phyloP scores from a whole-genome alignment of 192 early-diverging fungal species.

The Gaertneriomyces semiglobifer region DNA sequence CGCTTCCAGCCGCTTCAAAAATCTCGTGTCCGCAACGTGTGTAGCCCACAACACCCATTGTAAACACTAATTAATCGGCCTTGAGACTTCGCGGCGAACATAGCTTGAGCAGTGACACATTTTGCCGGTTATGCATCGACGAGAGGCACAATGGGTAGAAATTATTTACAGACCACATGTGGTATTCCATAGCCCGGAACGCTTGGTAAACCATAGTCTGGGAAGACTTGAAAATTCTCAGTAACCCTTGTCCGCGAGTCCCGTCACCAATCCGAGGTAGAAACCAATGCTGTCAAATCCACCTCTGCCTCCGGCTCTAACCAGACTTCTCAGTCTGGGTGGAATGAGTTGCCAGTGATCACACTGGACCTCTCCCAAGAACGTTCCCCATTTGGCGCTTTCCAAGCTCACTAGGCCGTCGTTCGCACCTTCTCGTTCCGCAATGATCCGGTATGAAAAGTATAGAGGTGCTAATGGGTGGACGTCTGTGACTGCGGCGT shows the following conservation, averaged over 20 bases:
- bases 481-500: slow-evolving; percentile 56
- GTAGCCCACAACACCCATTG: too few species aligned
- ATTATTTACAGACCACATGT: too few species aligned
- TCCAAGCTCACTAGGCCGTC: slow-evolving; percentile 85
- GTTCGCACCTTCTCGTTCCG: slow-evolving; percentile 77
- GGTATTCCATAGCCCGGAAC: too few species aligned
- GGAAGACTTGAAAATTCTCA: slow-evolving; percentile 33
- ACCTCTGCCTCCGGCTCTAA: slow-evolving; percentile 6
- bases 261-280: slow-evolving; percentile 66
- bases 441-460: slow-evolving; percentile 76
- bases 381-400: slow-evolving; percentile 86
- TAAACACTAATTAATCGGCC: too few species aligned
- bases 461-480: slow-evolving; percentile 68
- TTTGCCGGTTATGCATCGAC: too few species aligned
- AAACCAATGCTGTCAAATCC: slow-evolving; percentile 69
- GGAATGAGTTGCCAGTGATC: slow-evolving; percentile 89
- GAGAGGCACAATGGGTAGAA: too few species aligned
- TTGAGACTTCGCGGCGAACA: too few species aligned
- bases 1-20: too few species aligned
- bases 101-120: too few species aligned
- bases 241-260: slow-evolving; percentile 63
- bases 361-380: slow-evolving; percentile 70
- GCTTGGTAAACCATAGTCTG: too few species aligned
- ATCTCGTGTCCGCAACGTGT: too few species aligned
- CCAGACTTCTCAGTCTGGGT: slow-evolving; percentile 26